Conservation (phyloP, 202 grass and related monocot genomes). For the Schoenoplectus triqueter region DNA sequence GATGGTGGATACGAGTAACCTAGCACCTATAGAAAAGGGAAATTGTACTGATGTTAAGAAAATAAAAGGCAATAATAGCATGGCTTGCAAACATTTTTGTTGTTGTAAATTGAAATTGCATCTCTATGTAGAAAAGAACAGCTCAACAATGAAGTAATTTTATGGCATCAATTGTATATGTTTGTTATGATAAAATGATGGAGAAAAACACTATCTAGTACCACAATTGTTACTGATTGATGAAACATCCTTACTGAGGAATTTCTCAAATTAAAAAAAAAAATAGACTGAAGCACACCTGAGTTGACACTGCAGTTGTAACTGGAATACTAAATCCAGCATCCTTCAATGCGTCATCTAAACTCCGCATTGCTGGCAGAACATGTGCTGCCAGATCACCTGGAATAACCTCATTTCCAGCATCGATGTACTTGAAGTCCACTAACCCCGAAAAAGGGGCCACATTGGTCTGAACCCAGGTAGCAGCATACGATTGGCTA, state of each 20-base stretch:
- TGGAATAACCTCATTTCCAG: constrained; percentile 86
- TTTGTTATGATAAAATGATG: not conserved
- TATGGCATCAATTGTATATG: not conserved
- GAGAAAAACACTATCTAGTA: not conserved
- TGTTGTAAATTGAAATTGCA: not conserved
- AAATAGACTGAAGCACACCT: constrained; percentile 11
- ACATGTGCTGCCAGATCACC: constrained; percentile 53
- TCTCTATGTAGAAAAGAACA: not conserved
- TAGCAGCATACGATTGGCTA: constrained; percentile 52
- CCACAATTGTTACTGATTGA: not conserved
- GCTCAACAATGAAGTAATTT: not conserved
- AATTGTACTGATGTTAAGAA: not conserved
- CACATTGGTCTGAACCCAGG: constrained; percentile 74
- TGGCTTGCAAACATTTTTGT: not conserved
- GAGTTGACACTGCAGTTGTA: constrained; percentile 73
- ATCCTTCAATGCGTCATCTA: constrained; percentile 54
- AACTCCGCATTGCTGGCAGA: constrained; percentile 73
- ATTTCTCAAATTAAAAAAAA: constrained; percentile 15
- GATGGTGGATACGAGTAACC: constrained; percentile 79
- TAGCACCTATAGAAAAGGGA: constrained; percentile 40
- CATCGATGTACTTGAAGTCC: constrained; percentile 71
- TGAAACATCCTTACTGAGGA: not conserved
- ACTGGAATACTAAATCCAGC: constrained; percentile 57
- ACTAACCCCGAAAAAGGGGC: constrained; percentile 62
- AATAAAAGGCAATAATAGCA: not conserved